Percentiles rank a stretch among this genome's conserved stretches.
These are phyloP conservation scores for Solanum lycopersicoides DNA, from an alignment of 257 asterid species.

Conservation along the genomic window DNA sequence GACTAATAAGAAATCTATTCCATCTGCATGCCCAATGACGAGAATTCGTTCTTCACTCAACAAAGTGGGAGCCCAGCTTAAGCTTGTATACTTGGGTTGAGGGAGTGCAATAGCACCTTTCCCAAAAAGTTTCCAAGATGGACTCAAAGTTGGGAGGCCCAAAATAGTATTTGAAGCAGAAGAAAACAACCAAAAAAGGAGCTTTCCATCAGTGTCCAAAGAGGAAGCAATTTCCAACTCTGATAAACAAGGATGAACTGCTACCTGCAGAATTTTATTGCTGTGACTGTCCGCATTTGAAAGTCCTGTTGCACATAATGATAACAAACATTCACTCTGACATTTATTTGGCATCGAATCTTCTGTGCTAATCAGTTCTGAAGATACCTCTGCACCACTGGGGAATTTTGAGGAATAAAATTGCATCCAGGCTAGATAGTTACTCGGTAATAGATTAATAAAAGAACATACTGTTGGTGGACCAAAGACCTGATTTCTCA, in stretches of 20 bases:
- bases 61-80: constrained; percentile 74
- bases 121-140: constrained; percentile 55
- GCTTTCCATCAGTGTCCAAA: constrained; percentile 58
- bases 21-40: constrained; percentile 68
- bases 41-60: constrained; percentile 43
- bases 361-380: constrained; percentile 21
- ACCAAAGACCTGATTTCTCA: constrained; percentile 58
- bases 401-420: constrained; percentile 39
- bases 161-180: constrained; percentile 41
- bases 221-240: constrained; percentile 77
- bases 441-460: constrained; percentile 53
- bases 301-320: constrained; percentile 38
- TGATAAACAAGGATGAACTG: constrained; percentile 60
- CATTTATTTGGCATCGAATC: constrained; percentile 24
- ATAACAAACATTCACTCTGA: constrained; percentile 19
- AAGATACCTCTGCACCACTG: constrained; percentile 28
- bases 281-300: constrained; percentile 56
- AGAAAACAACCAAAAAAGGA: constrained; percentile 71
- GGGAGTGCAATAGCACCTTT: constrained; percentile 21
- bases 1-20: constrained; percentile 59
- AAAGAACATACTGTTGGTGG: constrained; percentile 69
- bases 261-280: constrained; percentile 61
- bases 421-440: constrained; percentile 59
- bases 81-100: constrained; percentile 54
- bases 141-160: constrained; percentile 53